Conservation (phyloP, 257 asterid genomes). For the Anisodus tanguticus region DNA sequence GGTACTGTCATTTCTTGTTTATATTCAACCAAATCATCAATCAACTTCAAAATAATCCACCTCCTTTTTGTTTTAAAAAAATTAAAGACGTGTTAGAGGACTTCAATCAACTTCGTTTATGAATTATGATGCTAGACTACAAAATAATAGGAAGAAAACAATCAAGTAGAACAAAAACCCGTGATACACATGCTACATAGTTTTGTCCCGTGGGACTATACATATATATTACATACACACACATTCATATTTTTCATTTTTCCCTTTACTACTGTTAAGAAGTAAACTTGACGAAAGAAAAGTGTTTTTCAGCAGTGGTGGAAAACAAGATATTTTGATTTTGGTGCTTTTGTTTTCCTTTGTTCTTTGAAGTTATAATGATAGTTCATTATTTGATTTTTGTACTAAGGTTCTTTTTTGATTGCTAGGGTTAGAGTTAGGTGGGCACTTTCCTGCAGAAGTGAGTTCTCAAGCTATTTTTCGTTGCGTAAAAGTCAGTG, state of each 20-base stretch:
- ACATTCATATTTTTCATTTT: background rate
- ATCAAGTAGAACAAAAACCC: background rate
- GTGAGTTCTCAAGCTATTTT: constrained; percentile 65
- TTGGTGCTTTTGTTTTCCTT: background rate
- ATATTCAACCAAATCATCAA: background rate
- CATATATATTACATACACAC: background rate
- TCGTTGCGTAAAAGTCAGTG: constrained; percentile 71
- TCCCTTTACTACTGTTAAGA: constrained; percentile 1
- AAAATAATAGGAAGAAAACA: background rate
- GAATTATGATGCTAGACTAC: background rate
- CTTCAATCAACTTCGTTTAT: background rate
- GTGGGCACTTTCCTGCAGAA: constrained; percentile 65
- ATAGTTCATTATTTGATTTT: constrained; percentile 15
- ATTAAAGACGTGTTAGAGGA: background rate
- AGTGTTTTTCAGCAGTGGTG: background rate
- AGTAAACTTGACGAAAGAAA: constrained; percentile 28
- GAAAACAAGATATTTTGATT: background rate
- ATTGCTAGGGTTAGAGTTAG: constrained; percentile 69
- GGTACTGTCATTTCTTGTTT: background rate
- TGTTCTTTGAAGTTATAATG: background rate
- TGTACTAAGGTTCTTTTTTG: background rate
- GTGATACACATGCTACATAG: background rate
- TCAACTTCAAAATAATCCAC: background rate
- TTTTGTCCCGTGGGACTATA: background rate
- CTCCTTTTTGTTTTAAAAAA: background rate